Conservation (phyloP, 176 grass and related monocot species). For the Luzula sylvatica region DNA sequence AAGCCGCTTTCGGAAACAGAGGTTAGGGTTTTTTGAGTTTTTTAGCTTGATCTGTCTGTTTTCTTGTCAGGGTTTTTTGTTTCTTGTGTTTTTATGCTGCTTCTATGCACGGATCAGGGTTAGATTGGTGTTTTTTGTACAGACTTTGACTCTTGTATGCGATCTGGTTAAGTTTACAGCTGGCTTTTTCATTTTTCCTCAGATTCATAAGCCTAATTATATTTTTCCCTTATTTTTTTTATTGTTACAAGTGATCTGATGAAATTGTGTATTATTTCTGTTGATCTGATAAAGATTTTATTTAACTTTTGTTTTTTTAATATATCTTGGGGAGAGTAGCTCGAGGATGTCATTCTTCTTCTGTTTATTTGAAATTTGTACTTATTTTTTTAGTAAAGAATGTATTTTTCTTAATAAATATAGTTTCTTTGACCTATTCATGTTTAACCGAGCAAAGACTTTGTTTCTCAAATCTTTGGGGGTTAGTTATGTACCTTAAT, state of each 20-base stretch:
- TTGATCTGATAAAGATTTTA: neutral
- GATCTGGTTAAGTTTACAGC: neutral
- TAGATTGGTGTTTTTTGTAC: slow-evolving; percentile 10
- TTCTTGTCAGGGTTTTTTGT: slow-evolving; percentile 11
- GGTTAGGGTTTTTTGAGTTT: slow-evolving; percentile 13
- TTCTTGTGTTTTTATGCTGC: slow-evolving; percentile 5
- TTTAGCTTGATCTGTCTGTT: neutral
- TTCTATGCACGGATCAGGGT: neutral
- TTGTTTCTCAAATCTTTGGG: neutral
- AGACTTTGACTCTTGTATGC: neutral
- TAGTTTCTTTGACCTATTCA: neutral
- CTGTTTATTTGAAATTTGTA: neutral
- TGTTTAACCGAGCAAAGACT: neutral
- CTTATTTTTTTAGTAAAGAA: neutral
- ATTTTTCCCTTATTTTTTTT: too few relatives aligned
- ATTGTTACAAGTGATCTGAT: neutral
- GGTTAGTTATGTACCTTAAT: neutral
- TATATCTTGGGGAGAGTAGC: neutral
- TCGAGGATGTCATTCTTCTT: neutral
- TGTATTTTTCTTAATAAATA: neutral
- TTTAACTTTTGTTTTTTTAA: neutral
- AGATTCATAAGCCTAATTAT: neutral
- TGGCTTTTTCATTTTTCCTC: neutral
- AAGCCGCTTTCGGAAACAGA: slow-evolving; percentile 85
- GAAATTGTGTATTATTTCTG: neutral